Percentiles rank a stretch among this genome's conserved stretches.
Evolutionary conservation across 306 rosid genomes (phyloP).

Genomic region (Canavalia gladiata): DNA sequence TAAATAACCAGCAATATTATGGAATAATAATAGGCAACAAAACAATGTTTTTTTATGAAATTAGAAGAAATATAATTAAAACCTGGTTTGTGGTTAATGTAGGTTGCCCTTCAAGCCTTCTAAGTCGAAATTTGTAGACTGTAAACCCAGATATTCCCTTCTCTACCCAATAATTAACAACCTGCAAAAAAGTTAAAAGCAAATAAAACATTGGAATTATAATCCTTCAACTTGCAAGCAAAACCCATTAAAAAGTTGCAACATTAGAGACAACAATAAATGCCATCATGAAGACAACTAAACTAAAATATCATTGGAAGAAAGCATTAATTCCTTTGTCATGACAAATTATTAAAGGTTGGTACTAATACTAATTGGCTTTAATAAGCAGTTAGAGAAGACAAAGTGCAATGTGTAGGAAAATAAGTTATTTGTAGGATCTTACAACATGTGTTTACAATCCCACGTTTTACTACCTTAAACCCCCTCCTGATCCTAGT

Average conservation of each 20-base stretch:
- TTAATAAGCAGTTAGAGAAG: neutral
- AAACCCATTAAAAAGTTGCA: neutral
- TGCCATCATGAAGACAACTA: neutral
- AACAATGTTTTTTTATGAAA: slow-evolving; percentile 4
- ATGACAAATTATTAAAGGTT: neutral
- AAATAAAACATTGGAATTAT: neutral
- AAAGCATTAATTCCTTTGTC: neutral
- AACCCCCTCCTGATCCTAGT: too few species aligned
- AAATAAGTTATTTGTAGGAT: too few species aligned
- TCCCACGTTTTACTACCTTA: too few species aligned
- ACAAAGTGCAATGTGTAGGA: neutral
- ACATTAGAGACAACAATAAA: neutral
- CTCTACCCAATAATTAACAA: slow-evolving; percentile 86
- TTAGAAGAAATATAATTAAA: slow-evolving; percentile 13
- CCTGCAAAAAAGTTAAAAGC: slow-evolving; percentile 60
- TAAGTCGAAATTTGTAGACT: slow-evolving; percentile 83
- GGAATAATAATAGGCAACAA: neutral
- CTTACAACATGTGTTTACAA: too few species aligned
- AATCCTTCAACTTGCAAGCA: neutral
- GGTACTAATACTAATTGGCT: neutral
- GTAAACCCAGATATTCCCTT: slow-evolving; percentile 96
- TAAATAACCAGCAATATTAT: too few species aligned
- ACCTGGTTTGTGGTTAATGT: slow-evolving; percentile 93
- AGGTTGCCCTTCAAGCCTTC: slow-evolving; percentile 89
- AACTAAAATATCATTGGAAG: neutral